These are phyloP conservation scores for Thermochaetoides thermophila DNA, from an alignment of 495 filamentous ascomycete species.

Conservation along the genomic window DNA sequence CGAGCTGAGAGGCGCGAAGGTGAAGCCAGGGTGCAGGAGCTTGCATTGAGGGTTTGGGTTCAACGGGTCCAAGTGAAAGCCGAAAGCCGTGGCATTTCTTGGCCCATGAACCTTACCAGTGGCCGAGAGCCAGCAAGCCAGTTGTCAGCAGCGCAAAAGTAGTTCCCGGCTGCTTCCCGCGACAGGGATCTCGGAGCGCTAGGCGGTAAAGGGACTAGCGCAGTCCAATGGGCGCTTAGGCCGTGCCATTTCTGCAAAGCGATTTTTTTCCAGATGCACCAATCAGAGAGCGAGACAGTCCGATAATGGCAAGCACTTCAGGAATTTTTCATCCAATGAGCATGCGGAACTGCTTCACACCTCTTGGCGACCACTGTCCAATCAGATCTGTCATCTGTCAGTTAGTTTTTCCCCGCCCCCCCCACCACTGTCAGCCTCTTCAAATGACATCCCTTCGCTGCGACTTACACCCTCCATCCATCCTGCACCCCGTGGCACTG, in stretches of 20 bases:
- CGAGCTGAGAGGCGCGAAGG: too few species aligned
- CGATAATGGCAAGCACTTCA: constrained; percentile 17
- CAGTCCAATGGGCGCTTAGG: constrained; percentile 17
- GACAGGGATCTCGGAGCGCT: too few species aligned
- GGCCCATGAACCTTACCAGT: too few species aligned
- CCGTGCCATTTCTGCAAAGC: constrained; percentile 11
- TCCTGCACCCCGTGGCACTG: too few species aligned
- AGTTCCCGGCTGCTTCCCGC: constrained; percentile 7
- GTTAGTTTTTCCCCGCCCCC: background rate
- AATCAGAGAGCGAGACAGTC: constrained; percentile 10
- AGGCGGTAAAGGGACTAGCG: too few species aligned
- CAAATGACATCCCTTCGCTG: constrained; percentile 3
- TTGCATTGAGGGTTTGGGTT: too few species aligned
- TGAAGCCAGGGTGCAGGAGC: too few species aligned
- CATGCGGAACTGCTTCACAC: constrained; percentile 1
- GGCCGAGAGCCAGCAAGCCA: too few species aligned
- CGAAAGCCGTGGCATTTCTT: too few species aligned
- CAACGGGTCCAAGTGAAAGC: too few species aligned
- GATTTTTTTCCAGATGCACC: constrained; percentile 6
- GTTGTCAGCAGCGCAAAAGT: too few species aligned
- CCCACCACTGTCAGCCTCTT: constrained; percentile 5
- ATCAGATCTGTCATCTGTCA: background rate
- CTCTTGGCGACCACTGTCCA: constrained; percentile 1
- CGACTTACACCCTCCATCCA: constrained; percentile 12
- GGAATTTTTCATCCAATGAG: constrained; percentile 20